Evolutionary conservation across 108 stramenopile species (phyloP).

Genomic region (Nitzschia sp.): DNA sequence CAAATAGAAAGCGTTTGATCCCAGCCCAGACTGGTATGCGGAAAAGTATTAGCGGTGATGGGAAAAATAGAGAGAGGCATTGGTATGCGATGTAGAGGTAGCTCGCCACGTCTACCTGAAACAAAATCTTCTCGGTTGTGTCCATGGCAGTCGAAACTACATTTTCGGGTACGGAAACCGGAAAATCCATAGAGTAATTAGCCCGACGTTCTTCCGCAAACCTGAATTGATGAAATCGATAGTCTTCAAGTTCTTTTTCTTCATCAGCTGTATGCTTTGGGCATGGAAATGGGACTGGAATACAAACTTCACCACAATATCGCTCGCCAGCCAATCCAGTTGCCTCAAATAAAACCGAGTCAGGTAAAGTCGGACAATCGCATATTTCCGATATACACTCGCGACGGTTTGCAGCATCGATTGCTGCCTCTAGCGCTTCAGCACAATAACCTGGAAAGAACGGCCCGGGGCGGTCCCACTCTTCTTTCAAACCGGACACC

Average conservation of each 20-base stretch:
- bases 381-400: neutral
- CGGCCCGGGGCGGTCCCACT: neutral
- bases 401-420: neutral
- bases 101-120: neutral
- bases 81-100: neutral
- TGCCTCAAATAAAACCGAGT: neutral
- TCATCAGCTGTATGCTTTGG: neutral
- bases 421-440: neutral
- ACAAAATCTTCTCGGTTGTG: neutral
- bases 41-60: neutral
- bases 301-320: neutral
- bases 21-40: neutral
- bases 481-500: neutral
- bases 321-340: neutral
- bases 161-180: neutral
- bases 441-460: neutral
- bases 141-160: neutral
- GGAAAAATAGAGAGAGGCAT: neutral
- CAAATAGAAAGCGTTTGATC: neutral
- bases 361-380: neutral
- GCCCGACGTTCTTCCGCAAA: neutral
- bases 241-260: neutral
- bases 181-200: neutral
- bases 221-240: neutral
- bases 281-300: neutral